A percentile compares a stretch with the other conserved stretches of the same genome.
phyloP scores from a whole-genome alignment of 805 yeast species.

The Yamadazyma olivae region DNA sequence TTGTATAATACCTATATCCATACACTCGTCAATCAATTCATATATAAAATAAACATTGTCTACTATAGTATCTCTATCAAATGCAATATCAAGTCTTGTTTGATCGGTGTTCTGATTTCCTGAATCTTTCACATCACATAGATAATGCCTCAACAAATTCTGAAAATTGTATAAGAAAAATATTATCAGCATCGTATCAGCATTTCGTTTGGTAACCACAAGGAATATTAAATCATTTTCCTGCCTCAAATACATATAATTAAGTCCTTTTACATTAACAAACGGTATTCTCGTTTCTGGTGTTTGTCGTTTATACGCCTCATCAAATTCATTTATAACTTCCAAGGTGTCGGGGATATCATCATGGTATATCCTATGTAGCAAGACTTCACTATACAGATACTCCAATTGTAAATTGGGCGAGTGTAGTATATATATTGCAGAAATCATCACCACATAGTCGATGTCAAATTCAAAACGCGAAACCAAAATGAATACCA shows the following conservation, averaged over 20 bases:
- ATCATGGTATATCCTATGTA: slow-evolving; percentile 33
- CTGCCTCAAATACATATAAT: slow-evolving; percentile 49
- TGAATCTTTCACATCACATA: slow-evolving; percentile 11
- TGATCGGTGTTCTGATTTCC: no score
- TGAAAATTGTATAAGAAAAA: slow-evolving; percentile 48
- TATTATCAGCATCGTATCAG: slow-evolving; percentile 57
- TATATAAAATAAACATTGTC: slow-evolving; percentile 75
- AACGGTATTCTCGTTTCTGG: slow-evolving; percentile 39
- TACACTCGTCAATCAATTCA: slow-evolving; percentile 84
- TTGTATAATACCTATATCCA: slow-evolving; percentile 88
- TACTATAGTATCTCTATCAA: slow-evolving; percentile 57
- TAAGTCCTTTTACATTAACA: slow-evolving; percentile 44
- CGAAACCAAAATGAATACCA: neutral
- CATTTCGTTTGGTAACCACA: slow-evolving; percentile 42
- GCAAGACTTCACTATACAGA: slow-evolving; percentile 29
- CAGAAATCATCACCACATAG: slow-evolving; percentile 30
- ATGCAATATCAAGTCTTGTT: slow-evolving; percentile 8
- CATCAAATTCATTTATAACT: slow-evolving; percentile 25
- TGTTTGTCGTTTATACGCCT: slow-evolving; percentile 16
- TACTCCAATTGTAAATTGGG: slow-evolving; percentile 24
- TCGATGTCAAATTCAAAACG: neutral
- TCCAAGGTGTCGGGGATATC: slow-evolving; percentile 22
- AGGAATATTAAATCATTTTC: slow-evolving; percentile 44
- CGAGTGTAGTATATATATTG: slow-evolving; percentile 34
- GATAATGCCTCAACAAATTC: slow-evolving; percentile 25